Percentiles rank a stretch among this genome's conserved stretches.
Conservation (phyloP, 2,329 filamentous ascomycete genomes). For the Microdochium nivale region DNA sequence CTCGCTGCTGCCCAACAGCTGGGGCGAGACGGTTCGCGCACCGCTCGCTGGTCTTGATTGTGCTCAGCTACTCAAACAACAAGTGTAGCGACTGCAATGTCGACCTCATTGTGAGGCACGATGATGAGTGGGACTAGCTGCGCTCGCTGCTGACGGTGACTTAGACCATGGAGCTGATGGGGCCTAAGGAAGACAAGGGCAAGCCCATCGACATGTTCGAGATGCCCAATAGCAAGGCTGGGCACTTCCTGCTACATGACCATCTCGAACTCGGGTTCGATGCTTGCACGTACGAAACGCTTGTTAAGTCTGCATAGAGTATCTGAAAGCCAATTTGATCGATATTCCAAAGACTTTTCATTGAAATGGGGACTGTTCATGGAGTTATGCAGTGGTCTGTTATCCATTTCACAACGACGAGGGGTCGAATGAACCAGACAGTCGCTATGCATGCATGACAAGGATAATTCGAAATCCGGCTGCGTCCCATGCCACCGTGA, state of each 20-base stretch:
- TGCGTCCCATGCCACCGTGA: too few species aligned
- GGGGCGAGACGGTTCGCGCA: conserved; percentile 12
- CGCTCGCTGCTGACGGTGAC: conserved; percentile 4
- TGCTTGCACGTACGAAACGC: conserved; percentile 32
- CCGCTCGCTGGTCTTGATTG: conserved; percentile 22
- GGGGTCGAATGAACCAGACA: too few species aligned
- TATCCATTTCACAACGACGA: too few species aligned
- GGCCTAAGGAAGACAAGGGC: conserved; percentile 3
- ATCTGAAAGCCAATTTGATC: conserved; percentile 32
- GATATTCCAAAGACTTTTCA: conserved; percentile 33
- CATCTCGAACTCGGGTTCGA: conserved; percentile 35
- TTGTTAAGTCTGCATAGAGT: conserved; percentile 37
- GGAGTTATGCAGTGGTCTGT: not conserved
- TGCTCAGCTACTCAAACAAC: conserved; percentile 19
- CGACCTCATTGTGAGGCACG: conserved; percentile 11
- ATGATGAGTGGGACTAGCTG: conserved; percentile 10
- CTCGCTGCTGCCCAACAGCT: conserved; percentile 9
- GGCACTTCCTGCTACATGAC: conserved; percentile 32
- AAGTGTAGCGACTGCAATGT: conserved; percentile 9
- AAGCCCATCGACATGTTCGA: conserved; percentile 6
- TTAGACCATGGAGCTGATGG: not conserved
- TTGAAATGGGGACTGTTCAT: conserved; percentile 23
- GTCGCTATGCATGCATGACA: too few species aligned
- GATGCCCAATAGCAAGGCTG: conserved; percentile 7
- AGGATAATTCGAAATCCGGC: too few species aligned